phyloP scores from a whole-genome alignment of 139 green algal genomes.

The Chlorella vulgaris region DNA sequence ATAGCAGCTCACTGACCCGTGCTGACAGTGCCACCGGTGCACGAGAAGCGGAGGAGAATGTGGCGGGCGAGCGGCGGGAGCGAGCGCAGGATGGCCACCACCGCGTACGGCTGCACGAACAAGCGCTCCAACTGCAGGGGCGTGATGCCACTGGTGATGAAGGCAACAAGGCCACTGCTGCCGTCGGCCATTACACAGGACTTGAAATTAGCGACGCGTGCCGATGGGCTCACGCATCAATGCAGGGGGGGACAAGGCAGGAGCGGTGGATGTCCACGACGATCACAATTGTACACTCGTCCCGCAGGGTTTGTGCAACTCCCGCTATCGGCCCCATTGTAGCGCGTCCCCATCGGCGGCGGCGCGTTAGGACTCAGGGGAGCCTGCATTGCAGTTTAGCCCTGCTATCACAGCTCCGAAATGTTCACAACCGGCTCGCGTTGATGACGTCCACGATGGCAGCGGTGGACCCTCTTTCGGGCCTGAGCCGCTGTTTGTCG shows the following conservation, averaged over 20 bases:
- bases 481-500: conserved; percentile 37
- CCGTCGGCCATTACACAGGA: not conserved
- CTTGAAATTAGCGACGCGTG: no score
- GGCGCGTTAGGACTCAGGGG: no score
- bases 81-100: conserved; percentile 73
- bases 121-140: not conserved
- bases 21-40: conserved; percentile 5
- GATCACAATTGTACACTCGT: no score
- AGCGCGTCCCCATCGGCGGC: no score
- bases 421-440: no score
- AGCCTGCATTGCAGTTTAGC: no score
- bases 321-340: no score
- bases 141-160: not conserved
- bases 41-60: conserved; percentile 65
- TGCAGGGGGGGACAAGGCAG: no score
- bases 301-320: no score
- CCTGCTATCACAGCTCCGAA: no score
- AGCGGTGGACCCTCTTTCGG: conserved; percentile 9
- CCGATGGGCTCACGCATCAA: no score
- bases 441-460: conserved; percentile 20
- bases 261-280: no score
- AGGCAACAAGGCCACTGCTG: not conserved
- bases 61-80: conserved; percentile 70
- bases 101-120: conserved; percentile 21
- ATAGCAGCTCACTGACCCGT: not conserved